Evolutionary conservation across 2,329 filamentous ascomycete genomes (phyloP), one percentile per base, ranked within the genome.

Genomic region (Paraconiothyrium sp.): DNA sequence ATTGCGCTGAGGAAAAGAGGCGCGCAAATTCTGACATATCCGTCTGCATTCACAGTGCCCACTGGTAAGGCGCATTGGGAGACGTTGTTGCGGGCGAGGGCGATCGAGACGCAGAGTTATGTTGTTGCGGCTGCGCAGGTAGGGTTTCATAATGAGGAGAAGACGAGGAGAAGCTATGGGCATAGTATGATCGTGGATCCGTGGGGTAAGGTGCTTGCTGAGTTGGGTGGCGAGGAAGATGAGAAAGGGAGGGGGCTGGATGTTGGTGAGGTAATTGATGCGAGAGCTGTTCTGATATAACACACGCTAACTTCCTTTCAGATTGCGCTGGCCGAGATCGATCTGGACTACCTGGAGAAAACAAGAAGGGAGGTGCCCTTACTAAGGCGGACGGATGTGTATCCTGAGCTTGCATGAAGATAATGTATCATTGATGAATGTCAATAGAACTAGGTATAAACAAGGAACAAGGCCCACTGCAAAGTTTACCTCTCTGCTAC

Each of bases 21-120:
- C 24, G 92, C 93, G 1, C 89, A 97, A 64, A 82, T 97, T 57
- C 82, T 97, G 54, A 88, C 92, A 0, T 97, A 94, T 74, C 94
- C 94, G 0, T 94, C 92, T 6, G 94, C 94, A 4, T 98, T 97
- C 74, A 97, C 94, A 0, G 85, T 96, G 0, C 88, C 90, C 0
- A 97, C 94, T 0, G 94, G 94, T 0, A 84, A 84, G 59, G 92
- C 92, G 1, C 94, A 97, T 79, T 98, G 94, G 94, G 89, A 93
- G 72, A 83, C 88, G 2, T 81, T 98, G 6, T 82, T 97, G 14
- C 84, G 92, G 32, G 89, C 92, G 3, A 84, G 94, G 50, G 94
- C 94, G 10, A 92, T 97, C 62, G 94, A 97, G 83, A 93, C 90
- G 20, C 92, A 97, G 80, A 88, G 89, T 58, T 98, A 92, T 82